These are phyloP conservation scores for Euphorbia schlechtendalii DNA, from an alignment of 441 rosid genomes.

Conservation along the genomic window DNA sequence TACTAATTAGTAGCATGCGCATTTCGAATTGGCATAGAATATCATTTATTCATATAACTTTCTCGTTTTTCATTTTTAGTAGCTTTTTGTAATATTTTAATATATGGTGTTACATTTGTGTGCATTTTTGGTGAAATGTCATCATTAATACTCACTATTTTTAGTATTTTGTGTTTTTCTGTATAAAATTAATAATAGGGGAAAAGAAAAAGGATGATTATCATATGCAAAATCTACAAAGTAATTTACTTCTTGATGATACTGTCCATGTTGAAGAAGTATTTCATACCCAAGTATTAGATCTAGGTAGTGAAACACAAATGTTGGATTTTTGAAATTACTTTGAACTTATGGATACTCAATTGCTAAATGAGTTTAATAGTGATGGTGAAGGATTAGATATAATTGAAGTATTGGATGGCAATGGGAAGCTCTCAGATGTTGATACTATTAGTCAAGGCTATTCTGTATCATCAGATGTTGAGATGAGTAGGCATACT, in stretches of 20 bases:
- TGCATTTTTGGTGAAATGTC: too few species aligned
- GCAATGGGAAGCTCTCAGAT: slow-evolving; percentile 28
- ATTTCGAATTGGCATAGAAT: background rate
- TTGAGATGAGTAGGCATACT: slow-evolving; percentile 12
- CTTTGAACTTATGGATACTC: slow-evolving; percentile 30
- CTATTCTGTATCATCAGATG: slow-evolving; percentile 13
- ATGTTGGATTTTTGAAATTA: slow-evolving; percentile 32
- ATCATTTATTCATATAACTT: too few species aligned
- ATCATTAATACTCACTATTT: too few species aligned
- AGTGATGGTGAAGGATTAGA: slow-evolving; percentile 36
- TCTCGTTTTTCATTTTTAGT: too few species aligned
- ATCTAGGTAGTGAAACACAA: slow-evolving; percentile 39
- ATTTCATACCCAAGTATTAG: slow-evolving; percentile 50
- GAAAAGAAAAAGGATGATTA: slow-evolving; percentile 14
- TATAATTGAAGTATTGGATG: too few species aligned
- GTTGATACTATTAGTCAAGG: slow-evolving; percentile 22
- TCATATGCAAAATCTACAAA: too few species aligned
- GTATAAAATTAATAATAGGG: slow-evolving; percentile 16
- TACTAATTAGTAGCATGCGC: background rate
- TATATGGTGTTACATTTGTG: too few species aligned
- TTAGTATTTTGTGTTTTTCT: too few species aligned
- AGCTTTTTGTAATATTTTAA: too few species aligned
- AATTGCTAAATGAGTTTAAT: slow-evolving; percentile 34
- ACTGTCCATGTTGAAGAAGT: slow-evolving; percentile 30
- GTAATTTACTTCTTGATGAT: slow-evolving; percentile 32